phyloP scores from a whole-genome alignment of 208 protist genomes.

The Wallacemonas sp. region DNA sequence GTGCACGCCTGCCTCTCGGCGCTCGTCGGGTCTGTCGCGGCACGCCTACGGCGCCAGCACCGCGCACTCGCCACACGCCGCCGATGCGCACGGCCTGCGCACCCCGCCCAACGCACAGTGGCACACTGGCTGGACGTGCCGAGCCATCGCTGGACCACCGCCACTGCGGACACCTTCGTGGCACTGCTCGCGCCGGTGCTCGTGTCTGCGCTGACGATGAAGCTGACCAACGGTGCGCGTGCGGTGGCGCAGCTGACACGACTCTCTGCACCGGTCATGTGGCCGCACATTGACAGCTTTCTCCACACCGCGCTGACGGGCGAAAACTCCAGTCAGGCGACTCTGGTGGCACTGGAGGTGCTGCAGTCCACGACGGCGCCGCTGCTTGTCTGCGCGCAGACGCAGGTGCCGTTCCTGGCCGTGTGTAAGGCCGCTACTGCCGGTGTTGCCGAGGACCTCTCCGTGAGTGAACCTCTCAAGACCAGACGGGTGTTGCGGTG shows the following conservation, averaged over 20 bases:
- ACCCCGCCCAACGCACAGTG: background rate
- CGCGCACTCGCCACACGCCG: background rate
- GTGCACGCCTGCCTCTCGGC: slow-evolving; percentile 42
- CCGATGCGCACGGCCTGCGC: background rate
- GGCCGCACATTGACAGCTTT: slow-evolving; percentile 19
- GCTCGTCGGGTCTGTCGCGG: slow-evolving; percentile 25
- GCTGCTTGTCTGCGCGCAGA: slow-evolving; percentile 7
- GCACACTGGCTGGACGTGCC: background rate
- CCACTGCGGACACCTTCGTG: slow-evolving; percentile 47
- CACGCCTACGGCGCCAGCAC: slow-evolving; percentile 8
- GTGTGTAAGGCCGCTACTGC: background rate
- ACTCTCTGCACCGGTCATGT: slow-evolving; percentile 34
- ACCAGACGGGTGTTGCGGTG: background rate
- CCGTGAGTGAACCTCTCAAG: background rate
- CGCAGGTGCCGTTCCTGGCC: slow-evolving; percentile 8
- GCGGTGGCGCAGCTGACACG: slow-evolving; percentile 32
- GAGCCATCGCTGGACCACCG: slow-evolving; percentile 31
- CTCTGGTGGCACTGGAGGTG: slow-evolving; percentile 33
- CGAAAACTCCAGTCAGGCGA: slow-evolving; percentile 23
- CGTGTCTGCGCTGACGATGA: slow-evolving; percentile 36
- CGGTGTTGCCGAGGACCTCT: slow-evolving; percentile 1
- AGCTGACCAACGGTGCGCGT: slow-evolving; percentile 8
- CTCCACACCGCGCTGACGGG: slow-evolving; percentile 14
- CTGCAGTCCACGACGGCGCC: slow-evolving; percentile 10
- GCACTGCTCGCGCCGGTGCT: slow-evolving; percentile 39